A percentile compares a stretch with the other conserved stretches of the same genome.
These are phyloP conservation scores for Ophiognomonia clavigignenti-juglandacearum DNA, from an alignment of 2,329 filamentous ascomycete species.

Conservation along the genomic window DNA sequence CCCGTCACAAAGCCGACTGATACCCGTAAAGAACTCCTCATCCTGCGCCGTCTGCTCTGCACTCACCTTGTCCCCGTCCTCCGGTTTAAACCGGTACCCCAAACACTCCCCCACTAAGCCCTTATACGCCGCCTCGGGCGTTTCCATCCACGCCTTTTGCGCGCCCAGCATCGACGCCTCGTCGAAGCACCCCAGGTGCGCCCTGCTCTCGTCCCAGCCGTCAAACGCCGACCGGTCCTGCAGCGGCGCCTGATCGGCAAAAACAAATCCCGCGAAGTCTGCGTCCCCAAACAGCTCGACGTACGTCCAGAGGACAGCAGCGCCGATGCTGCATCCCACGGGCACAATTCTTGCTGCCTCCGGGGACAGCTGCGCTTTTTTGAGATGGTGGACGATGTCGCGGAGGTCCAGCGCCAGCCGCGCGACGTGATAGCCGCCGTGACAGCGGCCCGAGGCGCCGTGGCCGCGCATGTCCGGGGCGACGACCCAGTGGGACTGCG, in stretches of 20 bases:
- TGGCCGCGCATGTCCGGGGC: slow-evolving; percentile 36
- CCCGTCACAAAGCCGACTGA: slow-evolving; percentile 30
- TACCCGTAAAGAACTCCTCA: slow-evolving; percentile 30
- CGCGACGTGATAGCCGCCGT: slow-evolving; percentile 35
- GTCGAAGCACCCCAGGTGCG: slow-evolving; percentile 33
- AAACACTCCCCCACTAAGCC: slow-evolving; percentile 30
- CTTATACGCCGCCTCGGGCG: slow-evolving; percentile 21
- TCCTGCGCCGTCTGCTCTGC: slow-evolving; percentile 22
- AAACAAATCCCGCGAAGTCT: slow-evolving; percentile 29
- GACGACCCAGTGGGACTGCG: slow-evolving; percentile 28
- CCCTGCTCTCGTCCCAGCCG: slow-evolving; percentile 26
- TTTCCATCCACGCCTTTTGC: slow-evolving; percentile 23
- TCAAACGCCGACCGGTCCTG: slow-evolving; percentile 30
- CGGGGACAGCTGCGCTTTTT: slow-evolving; percentile 1
- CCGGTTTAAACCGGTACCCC: slow-evolving; percentile 28
- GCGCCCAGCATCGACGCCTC: slow-evolving; percentile 30
- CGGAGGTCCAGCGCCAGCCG: slow-evolving; percentile 33
- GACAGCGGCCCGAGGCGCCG: slow-evolving; percentile 26
- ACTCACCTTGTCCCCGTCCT: slow-evolving; percentile 20
- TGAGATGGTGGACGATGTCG: slow-evolving; percentile 26
- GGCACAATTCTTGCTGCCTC: slow-evolving; percentile 23
- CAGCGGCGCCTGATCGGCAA: slow-evolving; percentile 36
- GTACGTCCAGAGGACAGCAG: slow-evolving; percentile 36
- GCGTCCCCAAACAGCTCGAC: slow-evolving; percentile 31
- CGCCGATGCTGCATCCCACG: slow-evolving; percentile 36